Base-by-base conservation (phyloP, 108 stramenopile genomes). In the Schizochytrium sp. region DNA sequence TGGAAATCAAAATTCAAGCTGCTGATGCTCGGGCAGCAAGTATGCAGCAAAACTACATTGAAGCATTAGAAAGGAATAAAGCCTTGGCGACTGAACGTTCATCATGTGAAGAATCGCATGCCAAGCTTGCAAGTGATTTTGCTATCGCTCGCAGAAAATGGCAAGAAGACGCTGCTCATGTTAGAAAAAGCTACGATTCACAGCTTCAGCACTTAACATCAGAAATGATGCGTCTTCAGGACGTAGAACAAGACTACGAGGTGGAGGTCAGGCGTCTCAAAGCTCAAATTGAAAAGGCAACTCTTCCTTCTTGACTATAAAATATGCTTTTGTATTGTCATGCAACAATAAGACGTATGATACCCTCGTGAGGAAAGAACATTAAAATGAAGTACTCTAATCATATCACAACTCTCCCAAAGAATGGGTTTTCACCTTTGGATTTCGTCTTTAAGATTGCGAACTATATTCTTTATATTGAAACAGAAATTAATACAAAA, bases 221-320 rank as follows among this genome's bases (percentile, higher is more conserved):
- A 15, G 64, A 69, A 44, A 69, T 69, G 64, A 69, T 69, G 64
- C 64, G 64, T 7, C 28, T 69, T 38, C 64, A 69, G 28, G 64
- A 69, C 64, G 64, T 69, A 5, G 64, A 69, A 44, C 64, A 69
- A 44, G 64, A 69, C 2, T 38, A 69, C 19, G 64, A 69, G 64
- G 44, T 15, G 12, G 64, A 69, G 44, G 44, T 69, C 7, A 15
- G 5, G 10, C 7, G 64, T 1, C 28, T 69, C 12, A 69, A 69
- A 15, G 64, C 64, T 0, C 12, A 69, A 44, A 12, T 69, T 15
- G 3, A 7, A 38, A 44, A 38, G 42, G 64, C 64, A 15, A 38
- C 12, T 28, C 28, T 28, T 28, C 28, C 28, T 28, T 28, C 28
- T 28, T 28, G 28, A 28, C 28, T 28, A 28, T 28, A 69, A 69